Conservation (phyloP, 2,329 filamentous ascomycete species). For the Aspergillus aculeatus region DNA sequence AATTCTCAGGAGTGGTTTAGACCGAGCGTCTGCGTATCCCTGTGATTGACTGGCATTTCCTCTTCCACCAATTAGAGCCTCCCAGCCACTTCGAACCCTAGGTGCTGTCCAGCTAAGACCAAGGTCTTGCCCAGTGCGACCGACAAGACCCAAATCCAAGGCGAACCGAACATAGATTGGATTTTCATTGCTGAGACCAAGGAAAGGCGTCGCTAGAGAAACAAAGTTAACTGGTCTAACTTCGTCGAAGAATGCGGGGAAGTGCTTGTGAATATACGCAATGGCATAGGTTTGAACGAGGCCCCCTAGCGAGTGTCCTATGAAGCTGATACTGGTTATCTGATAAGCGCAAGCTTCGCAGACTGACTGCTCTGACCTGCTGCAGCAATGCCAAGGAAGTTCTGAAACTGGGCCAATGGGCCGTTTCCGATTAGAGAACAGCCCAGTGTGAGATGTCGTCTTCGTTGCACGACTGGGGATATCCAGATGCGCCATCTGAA, state of each 20-base stretch:
- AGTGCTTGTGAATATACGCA: constrained; percentile 95
- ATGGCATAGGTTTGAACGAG: constrained; percentile 91
- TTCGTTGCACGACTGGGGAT: constrained; percentile 59
- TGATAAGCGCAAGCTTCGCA: constrained; percentile 62
- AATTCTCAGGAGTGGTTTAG: constrained; percentile 85
- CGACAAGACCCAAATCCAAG: constrained; percentile 91
- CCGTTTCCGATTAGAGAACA: constrained; percentile 45
- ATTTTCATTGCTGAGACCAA: constrained; percentile 95
- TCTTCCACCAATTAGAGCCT: constrained; percentile 78
- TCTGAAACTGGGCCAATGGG: constrained; percentile 17
- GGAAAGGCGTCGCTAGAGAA: constrained; percentile 78
- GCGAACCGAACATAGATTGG: constrained; percentile 97
- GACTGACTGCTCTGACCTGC: constrained; percentile 44
- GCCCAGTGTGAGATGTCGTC: constrained; percentile 48
- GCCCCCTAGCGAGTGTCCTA: constrained; percentile 87
- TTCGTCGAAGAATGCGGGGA: constrained; percentile 80
- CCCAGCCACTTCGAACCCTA: constrained; percentile 81
- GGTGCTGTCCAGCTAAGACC: constrained; percentile 92
- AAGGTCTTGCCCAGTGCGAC: constrained; percentile 92
- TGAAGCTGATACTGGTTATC: constrained; percentile 92
- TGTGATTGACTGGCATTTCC: constrained; percentile 57
- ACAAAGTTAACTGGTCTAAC: constrained; percentile 92
- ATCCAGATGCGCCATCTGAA: constrained; percentile 89
- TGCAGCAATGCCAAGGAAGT: constrained; percentile 35
- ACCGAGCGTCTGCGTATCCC: constrained; percentile 67